Evolutionary conservation across 306 rosid genomes (phyloP), one percentile per base, ranked within the genome.

Genomic region (Pterocarpus macrocarpus): DNA sequence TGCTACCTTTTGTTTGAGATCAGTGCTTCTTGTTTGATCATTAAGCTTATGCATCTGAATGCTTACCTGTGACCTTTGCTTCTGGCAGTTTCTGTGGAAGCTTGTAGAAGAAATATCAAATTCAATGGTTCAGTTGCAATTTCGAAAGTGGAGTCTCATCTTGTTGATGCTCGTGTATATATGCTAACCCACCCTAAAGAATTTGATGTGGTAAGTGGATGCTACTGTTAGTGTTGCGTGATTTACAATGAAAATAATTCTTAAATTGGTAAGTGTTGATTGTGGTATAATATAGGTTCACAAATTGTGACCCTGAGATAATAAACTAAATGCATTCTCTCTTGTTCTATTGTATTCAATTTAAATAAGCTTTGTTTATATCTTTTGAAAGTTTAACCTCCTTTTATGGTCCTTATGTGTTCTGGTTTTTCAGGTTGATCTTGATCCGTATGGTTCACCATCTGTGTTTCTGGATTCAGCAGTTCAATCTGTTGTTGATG

Each of bases 391-490:
- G 47, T 43, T 39, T 1, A 43, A 43, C 8, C 68, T 74, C 55
- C 69, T 59, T 77, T 87, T 50, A 34, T 44, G 11, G 11, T 71
- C 59, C 52, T 52, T 69, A 9, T 30, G 15, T 47, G 28, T 67
- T 71, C 17, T 86, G n/a, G 55, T 61, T 76, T 84, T 84, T 86
- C 97, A 95, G 99, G 97, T 95, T 82, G 99, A 95, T 89, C 92
- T 95, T 81, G 99, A 95, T 90, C 99, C 99, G 52, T 95, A 95
- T 75, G 99, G 99, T 82, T 86, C 99, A 8, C 99, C 99, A 69
- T 93, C 97, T 57, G 82, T 93, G 75, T 95, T 95, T 87, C 90
- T 95, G 85, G 99, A 95, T 85, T 95, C 99, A 35, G 99, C 97
- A 8, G 92, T 93, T 80, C 99, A 95, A 86, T 87, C 98, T 80